Conservation (phyloP, 352 stramenopile genomes). For the Pythium dissimile region DNA sequence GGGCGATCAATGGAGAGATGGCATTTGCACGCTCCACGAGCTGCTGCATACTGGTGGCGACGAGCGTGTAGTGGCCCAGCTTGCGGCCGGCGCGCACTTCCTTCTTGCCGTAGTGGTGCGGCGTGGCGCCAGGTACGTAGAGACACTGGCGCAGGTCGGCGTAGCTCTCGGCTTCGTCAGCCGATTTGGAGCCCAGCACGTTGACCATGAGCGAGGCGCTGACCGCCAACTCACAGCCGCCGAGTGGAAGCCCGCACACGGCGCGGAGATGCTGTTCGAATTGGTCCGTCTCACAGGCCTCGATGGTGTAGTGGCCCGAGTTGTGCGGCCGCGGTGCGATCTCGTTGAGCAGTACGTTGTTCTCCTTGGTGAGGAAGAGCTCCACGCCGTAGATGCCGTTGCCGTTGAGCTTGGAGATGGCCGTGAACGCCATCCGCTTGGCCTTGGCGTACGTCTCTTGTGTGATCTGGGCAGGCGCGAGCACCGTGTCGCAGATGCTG, state of each 20-base stretch:
- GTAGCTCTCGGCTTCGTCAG: slow-evolving; percentile 84
- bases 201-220: slow-evolving; percentile 91
- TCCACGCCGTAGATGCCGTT: slow-evolving; percentile 96
- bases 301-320: slow-evolving; percentile 99
- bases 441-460: slow-evolving; percentile 38
- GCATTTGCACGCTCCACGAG: slow-evolving; percentile 66
- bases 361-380: slow-evolving; percentile 92
- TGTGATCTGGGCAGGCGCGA: slow-evolving; percentile 85
- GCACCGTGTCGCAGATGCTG: slow-evolving; percentile 96
- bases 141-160: slow-evolving; percentile 58
- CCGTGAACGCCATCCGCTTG: slow-evolving; percentile 50
- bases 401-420: slow-evolving; percentile 79
- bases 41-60: slow-evolving; percentile 80
- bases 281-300: slow-evolving; percentile 96
- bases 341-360: slow-evolving; percentile 95
- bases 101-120: slow-evolving; percentile 97
- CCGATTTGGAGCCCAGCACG: slow-evolving; percentile 65
- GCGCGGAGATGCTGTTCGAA: slow-evolving; percentile 98
- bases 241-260: slow-evolving; percentile 93
- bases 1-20: slow-evolving; percentile 40
- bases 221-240: slow-evolving; percentile 90
- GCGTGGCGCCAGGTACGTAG: slow-evolving; percentile 74
- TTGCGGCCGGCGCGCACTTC: slow-evolving; percentile 91
- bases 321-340: slow-evolving; percentile 97
- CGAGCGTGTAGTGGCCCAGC: slow-evolving; percentile 97